phyloP scores from a whole-genome alignment of 2,329 filamentous ascomycete genomes.

The Simplicillium aogashimaense region DNA sequence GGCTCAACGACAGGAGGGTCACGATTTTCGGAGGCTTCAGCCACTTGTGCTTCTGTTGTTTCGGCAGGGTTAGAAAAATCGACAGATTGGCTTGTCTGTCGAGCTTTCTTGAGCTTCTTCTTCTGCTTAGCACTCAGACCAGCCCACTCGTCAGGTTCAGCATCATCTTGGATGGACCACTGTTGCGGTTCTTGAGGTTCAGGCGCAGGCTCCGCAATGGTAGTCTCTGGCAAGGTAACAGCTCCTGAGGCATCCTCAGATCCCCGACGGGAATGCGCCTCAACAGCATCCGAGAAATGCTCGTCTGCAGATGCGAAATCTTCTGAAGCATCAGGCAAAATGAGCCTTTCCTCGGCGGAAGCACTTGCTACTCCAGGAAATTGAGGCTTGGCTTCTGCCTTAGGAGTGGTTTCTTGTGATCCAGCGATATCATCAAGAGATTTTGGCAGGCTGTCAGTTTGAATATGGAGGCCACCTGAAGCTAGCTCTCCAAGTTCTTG shows the following conservation, averaged over 20 bases:
- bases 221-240: slow-evolving; percentile 4
- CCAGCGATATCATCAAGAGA: slow-evolving; percentile 38
- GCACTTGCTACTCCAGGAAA: slow-evolving; percentile 22
- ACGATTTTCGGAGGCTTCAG: slow-evolving; percentile 1
- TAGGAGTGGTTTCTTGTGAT: slow-evolving; percentile 61
- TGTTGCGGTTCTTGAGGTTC: slow-evolving; percentile 1
- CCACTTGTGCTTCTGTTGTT: not conserved
- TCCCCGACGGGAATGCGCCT: slow-evolving; percentile 10
- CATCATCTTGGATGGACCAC: slow-evolving; percentile 3
- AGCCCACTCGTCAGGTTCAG: slow-evolving; percentile 4
- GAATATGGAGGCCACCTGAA: slow-evolving; percentile 24
- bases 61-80: slow-evolving; percentile 1
- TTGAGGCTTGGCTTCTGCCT: slow-evolving; percentile 34
- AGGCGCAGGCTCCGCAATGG: slow-evolving; percentile 2
- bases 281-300: slow-evolving; percentile 23
- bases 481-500: slow-evolving; percentile 10
- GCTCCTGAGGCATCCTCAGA: slow-evolving; percentile 9
- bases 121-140: slow-evolving; percentile 12
- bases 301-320: slow-evolving; percentile 24
- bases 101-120: slow-evolving; percentile 15
- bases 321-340: slow-evolving; percentile 15
- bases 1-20: slow-evolving; percentile 2
- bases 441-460: slow-evolving; percentile 24
- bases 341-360: slow-evolving; percentile 15
- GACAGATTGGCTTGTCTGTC: slow-evolving; percentile 10